Conservation (phyloP, 352 stramenopile species). For the Pythium sukuiense region DNA sequence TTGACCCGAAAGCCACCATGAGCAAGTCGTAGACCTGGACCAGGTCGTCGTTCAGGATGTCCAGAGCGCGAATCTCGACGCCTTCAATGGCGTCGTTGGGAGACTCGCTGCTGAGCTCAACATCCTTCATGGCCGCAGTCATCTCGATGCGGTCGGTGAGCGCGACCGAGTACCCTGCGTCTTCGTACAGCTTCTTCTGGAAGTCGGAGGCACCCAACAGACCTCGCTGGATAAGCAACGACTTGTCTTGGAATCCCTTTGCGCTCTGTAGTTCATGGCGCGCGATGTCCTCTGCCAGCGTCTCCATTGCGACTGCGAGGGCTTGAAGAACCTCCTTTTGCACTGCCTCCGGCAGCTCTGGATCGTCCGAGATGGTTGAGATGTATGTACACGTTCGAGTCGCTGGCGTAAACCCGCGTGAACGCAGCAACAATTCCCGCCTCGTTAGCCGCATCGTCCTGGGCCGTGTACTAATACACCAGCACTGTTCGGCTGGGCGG, state of each 20-base stretch:
- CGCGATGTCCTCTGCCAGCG: neutral
- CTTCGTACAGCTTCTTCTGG: slow-evolving; percentile 2
- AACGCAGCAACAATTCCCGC: neutral
- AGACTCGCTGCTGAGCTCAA: neutral
- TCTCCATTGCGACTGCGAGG: neutral
- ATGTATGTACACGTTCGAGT: neutral
- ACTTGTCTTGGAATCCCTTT: neutral
- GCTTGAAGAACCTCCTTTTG: neutral
- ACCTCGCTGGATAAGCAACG: neutral
- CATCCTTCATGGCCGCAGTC: neutral
- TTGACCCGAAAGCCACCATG: slow-evolving; percentile 16
- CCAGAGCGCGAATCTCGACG: slow-evolving; percentile 1
- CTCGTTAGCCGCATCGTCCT: neutral
- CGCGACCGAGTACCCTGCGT: neutral
- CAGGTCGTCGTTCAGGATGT: neutral
- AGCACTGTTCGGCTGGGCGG: neutral
- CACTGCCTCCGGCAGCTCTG: neutral
- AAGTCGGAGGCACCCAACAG: neutral
- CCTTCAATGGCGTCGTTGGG: neutral
- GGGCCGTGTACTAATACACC: neutral
- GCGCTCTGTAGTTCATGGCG: neutral
- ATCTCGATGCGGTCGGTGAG: slow-evolving; percentile 8
- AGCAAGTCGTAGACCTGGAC: slow-evolving; percentile 16
- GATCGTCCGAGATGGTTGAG: neutral
- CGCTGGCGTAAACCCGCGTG: neutral